Percentiles rank a stretch among this genome's conserved stretches.
Conservation (phyloP, 176 grass and related monocot genomes). For the Neostapfia colusana region DNA sequence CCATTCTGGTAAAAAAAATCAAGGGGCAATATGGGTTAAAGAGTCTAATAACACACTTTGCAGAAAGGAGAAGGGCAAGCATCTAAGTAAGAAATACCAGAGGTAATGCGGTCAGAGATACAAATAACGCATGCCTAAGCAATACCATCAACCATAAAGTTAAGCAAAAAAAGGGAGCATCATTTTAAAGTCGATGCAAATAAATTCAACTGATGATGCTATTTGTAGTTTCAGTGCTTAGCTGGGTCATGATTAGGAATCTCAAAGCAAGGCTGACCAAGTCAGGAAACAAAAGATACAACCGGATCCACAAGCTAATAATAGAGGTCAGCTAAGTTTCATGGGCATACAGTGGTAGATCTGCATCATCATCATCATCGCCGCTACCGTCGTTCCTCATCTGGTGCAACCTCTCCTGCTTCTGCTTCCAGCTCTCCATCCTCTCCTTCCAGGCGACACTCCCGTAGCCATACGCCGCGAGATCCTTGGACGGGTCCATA, state of each 20-base stretch:
- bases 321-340: background rate
- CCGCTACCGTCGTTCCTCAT: conserved; percentile 53
- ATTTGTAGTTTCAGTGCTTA: background rate
- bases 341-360: conserved; percentile 73
- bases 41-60: background rate
- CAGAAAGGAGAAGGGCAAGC: background rate
- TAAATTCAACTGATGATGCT: background rate
- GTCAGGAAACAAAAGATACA: too few relatives aligned
- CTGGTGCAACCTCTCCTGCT: conserved; percentile 79
- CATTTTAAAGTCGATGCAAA: too few relatives aligned
- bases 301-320: background rate
- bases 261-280: background rate
- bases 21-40: background rate
- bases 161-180: too few relatives aligned
- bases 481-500: conserved; percentile 96
- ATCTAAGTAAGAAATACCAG: background rate
- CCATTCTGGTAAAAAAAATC: conserved; percentile 62
- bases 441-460: conserved; percentile 93
- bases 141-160: background rate
- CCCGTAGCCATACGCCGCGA: conserved; percentile 89
- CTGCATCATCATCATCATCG: conserved; percentile 54
- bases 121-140: background rate
- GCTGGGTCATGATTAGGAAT: background rate
- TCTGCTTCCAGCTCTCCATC: conserved; percentile 94
- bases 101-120: background rate